A percentile compares a stretch with the other conserved stretches of the same genome.
Conservation (phyloP, 2,329 filamentous ascomycete genomes). For the Chalaropsis thielavioides region DNA sequence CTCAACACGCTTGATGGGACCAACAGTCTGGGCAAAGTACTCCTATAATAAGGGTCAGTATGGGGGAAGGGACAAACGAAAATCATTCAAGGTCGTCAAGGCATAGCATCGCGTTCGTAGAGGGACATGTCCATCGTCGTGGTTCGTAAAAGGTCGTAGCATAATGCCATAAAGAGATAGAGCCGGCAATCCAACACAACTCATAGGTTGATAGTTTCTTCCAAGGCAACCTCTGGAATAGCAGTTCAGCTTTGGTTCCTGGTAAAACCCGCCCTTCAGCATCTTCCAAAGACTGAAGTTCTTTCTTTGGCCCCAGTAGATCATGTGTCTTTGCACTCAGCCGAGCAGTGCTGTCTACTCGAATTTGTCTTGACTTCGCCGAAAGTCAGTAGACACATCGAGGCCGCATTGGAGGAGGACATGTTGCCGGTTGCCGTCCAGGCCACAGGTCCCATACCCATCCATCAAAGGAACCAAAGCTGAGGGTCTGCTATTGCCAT, state of each 20-base stretch:
- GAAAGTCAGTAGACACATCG: background rate
- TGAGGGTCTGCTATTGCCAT: background rate
- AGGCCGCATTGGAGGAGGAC: background rate
- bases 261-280: background rate
- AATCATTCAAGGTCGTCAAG: constrained; percentile 27
- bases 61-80: constrained; percentile 25
- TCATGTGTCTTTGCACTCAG: background rate
- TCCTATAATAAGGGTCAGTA: constrained; percentile 56
- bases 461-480: constrained; percentile 5
- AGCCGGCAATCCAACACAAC: background rate
- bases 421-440: constrained; percentile 10
- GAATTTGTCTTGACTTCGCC: background rate
- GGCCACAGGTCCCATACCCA: background rate
- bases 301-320: background rate
- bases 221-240: constrained; percentile 5
- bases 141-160: background rate
- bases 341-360: background rate
- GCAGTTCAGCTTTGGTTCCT: constrained; percentile 3
- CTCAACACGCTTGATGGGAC: constrained; percentile 78
- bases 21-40: constrained; percentile 81
- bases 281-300: background rate
- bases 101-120: constrained; percentile 32
- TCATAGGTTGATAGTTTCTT: background rate
- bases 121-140: constrained; percentile 23
- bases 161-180: background rate